These are phyloP conservation scores for Daldinia bambusicola DNA, from an alignment of 495 filamentous ascomycete species.

Conservation along the genomic window DNA sequence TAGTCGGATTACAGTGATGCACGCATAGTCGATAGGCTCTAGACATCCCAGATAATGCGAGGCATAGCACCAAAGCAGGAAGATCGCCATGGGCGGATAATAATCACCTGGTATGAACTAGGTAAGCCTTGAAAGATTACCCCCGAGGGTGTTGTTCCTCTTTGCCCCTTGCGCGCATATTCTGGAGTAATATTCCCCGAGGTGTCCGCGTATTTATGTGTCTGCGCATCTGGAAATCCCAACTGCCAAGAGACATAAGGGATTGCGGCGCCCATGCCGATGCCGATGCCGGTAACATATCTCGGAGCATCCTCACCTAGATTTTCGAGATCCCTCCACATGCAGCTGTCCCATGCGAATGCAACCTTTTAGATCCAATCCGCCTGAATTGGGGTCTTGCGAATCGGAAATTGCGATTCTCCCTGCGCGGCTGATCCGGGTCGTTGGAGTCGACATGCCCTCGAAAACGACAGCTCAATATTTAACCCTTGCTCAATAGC, in stretches of 20 bases:
- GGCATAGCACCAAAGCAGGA: conserved; percentile 7
- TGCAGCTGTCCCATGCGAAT: conserved; percentile 9
- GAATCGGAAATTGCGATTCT: conserved; percentile 19
- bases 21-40: conserved; percentile 30
- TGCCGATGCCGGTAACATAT: conserved; percentile 41
- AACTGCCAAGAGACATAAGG: conserved; percentile 11
- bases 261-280: conserved; percentile 40
- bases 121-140: neutral
- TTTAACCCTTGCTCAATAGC: conserved; percentile 9
- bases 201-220: too few relatives aligned
- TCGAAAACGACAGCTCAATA: conserved; percentile 10
- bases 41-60: conserved; percentile 39
- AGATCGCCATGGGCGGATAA: conserved; percentile 22
- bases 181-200: conserved; percentile 7
- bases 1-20: conserved; percentile 11
- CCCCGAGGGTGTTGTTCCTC: neutral
- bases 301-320: conserved; percentile 12
- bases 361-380: conserved; percentile 26
- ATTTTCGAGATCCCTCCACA: conserved; percentile 17
- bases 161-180: neutral
- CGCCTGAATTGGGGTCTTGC: conserved; percentile 42
- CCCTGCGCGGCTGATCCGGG: conserved; percentile 36
- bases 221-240: neutral
- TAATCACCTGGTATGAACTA: neutral
- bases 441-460: conserved; percentile 31